These are phyloP conservation scores for Penicillium freii DNA, from an alignment of 2,329 filamentous ascomycete species.

Conservation along the genomic window DNA sequence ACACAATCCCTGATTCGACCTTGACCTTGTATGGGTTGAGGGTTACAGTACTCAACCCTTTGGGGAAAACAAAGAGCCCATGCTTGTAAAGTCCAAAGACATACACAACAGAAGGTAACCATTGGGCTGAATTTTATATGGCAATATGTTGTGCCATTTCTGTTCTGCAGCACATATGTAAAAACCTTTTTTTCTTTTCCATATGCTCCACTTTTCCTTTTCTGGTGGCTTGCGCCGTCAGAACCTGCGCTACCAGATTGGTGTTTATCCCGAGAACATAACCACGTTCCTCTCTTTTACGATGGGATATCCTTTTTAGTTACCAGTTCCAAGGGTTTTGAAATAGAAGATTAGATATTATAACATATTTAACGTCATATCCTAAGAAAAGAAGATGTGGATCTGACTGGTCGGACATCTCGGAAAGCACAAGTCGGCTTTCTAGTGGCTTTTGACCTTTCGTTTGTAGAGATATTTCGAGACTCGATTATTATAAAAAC, in stretches of 20 bases:
- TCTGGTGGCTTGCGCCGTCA: conserved; percentile 7
- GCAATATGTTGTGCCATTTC: not conserved
- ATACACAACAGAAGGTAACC: not conserved
- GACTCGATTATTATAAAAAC: conserved; percentile 4
- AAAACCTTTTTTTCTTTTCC: not conserved
- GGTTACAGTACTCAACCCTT: conserved; percentile 3
- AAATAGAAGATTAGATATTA: not conserved
- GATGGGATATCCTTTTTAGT: not conserved
- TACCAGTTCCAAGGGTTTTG: not conserved
- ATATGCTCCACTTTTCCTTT: conserved; percentile 13
- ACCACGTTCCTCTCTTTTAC: conserved; percentile 3
- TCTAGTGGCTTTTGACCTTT: conserved; percentile 11
- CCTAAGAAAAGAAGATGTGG: not conserved
- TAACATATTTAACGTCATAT: no score
- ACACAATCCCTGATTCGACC: conserved; percentile 1
- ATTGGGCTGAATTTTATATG: not conserved
- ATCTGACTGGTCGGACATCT: conserved; percentile 18
- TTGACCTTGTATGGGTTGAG: conserved; percentile 1
- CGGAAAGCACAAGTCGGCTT: conserved; percentile 14
- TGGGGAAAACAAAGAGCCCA: not conserved
- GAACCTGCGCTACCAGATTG: conserved; percentile 17
- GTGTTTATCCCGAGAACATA: conserved; percentile 15
- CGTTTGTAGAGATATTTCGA: not conserved
- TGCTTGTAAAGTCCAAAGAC: not conserved
- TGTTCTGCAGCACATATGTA: not conserved